Percentiles rank a stretch among this genome's conserved stretches.
Conservation (phyloP, 2,329 filamentous ascomycete genomes). For the Trichoderma sp. region DNA sequence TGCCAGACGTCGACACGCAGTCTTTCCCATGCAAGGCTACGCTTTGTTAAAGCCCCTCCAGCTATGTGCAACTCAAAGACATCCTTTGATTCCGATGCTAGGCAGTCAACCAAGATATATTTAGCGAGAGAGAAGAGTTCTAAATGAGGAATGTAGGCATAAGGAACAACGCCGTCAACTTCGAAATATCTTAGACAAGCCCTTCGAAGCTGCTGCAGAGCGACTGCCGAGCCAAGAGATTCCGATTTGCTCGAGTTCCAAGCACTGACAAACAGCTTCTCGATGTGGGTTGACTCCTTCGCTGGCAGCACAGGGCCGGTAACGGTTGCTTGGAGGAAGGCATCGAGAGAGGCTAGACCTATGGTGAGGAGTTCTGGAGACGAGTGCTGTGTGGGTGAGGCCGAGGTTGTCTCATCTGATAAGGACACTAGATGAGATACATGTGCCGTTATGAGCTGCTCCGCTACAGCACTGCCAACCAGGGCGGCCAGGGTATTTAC, state of each 20-base stretch:
- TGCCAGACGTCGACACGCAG: conserved; percentile 71
- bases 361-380: conserved; percentile 26
- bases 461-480: conserved; percentile 12
- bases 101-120: conserved; percentile 40
- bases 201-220: conserved; percentile 45
- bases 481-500: conserved; percentile 7
- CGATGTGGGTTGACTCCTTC: conserved; percentile 28
- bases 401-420: neutral
- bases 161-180: conserved; percentile 82
- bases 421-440: conserved; percentile 6
- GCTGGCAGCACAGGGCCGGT: conserved; percentile 73
- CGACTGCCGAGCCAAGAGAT: neutral
- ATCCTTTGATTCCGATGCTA: conserved; percentile 25
- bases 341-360: conserved; percentile 52
- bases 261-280: conserved; percentile 40
- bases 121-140: conserved; percentile 77
- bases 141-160: conserved; percentile 76
- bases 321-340: conserved; percentile 82
- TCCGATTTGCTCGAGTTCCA: conserved; percentile 26
- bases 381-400: neutral
- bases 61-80: conserved; percentile 28
- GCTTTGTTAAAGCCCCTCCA: conserved; percentile 43
- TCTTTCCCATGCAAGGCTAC: conserved; percentile 56
- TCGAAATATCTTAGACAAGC: conserved; percentile 66
- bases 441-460: conserved; percentile 15